phyloP scores from a whole-genome alignment of 1,284 basidiomycete species.

The Rhodotorula glutinis region DNA sequence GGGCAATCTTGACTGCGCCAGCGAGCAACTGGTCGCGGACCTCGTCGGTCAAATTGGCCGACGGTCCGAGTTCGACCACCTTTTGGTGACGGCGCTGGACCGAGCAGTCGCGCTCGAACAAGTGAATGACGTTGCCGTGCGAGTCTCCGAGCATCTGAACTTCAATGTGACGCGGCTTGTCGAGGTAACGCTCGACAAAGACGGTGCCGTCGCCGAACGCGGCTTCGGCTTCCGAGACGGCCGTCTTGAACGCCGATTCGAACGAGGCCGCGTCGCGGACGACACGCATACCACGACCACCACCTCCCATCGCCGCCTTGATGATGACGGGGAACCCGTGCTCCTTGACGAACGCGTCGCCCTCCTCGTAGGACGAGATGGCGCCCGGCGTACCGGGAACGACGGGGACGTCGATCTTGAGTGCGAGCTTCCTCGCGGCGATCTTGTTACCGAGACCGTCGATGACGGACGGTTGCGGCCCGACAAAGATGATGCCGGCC shows the following conservation, averaged over 20 bases:
- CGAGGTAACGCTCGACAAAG: slow-evolving; percentile 87
- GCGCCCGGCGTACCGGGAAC: slow-evolving; percentile 97
- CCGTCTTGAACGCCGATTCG: slow-evolving; percentile 84
- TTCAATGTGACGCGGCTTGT: slow-evolving; percentile 60
- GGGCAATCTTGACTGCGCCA: slow-evolving; percentile 93
- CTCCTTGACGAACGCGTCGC: slow-evolving; percentile 84
- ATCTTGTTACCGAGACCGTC: slow-evolving; percentile 98
- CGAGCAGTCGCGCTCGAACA: slow-evolving; percentile 98
- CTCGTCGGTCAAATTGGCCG: slow-evolving; percentile 87
- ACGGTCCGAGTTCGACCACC: slow-evolving; percentile 97
- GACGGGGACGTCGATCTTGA: slow-evolving; percentile 85
- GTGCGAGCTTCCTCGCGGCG: slow-evolving; percentile 55
- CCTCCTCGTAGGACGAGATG: slow-evolving; percentile 77
- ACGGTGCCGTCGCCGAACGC: slow-evolving; percentile 98
- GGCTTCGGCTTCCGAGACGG: slow-evolving; percentile 89
- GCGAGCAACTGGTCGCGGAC: slow-evolving; percentile 79
- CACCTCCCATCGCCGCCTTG: slow-evolving; percentile 91
- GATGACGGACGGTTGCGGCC: slow-evolving; percentile 93
- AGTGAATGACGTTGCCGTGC: slow-evolving; percentile 88
- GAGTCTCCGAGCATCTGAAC: slow-evolving; percentile 67
- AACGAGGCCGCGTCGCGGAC: slow-evolving; percentile 90
- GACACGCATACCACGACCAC: slow-evolving; percentile 97
- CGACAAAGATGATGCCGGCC: slow-evolving; percentile 95
- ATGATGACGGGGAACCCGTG: slow-evolving; percentile 84
- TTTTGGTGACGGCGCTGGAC: slow-evolving; percentile 98